Base-by-base conservation (phyloP, 805 yeast genomes). In the Groenewaldozyma salmanticensis region DNA sequence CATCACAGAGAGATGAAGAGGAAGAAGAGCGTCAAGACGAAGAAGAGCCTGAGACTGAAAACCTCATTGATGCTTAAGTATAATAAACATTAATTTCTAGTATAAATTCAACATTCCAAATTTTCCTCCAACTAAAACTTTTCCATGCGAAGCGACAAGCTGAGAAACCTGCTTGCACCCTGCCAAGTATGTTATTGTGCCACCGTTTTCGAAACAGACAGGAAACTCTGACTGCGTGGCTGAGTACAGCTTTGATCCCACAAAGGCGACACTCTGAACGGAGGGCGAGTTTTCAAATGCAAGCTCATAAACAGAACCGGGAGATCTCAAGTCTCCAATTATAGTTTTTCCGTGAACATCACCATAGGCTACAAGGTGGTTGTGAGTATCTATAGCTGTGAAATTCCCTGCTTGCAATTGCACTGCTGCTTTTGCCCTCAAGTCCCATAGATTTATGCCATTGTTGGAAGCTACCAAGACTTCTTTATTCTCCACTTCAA, bases 1-100 rank as follows among this genome's bases (percentile, higher is more conserved):
- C 64, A 38, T 27, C 48, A 21, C 52, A 52, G 49, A 52, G 48
- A 29, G 42, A 49, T 33, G 49, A 49, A 6, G 58, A 71, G 33
- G 74, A 67, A 15, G 70, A 67, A 15, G 79, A 67, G 37, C 72
- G 67, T 18, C 66, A 60, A 9, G 62, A 52, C 27, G 59, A 57
- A 19, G 58, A 57, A 21, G 63, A 65, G 52, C 51, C 50, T 11
- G 60, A 58, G 45, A 57, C 38, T 17, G 55, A 45, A 29, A 48
- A 52, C 34, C 54, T 66, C 50, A 61, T 66, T 42, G 69, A 63
- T 46, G 66, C 68, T 44, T 64, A 42, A 42, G 33, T n/a, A 31
- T 38, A 19, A 31, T 31, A 21, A n/a, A 16, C 31, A 18, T 29
- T 21, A 13, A 20, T 16, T 24, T 13, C 18, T 24, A 37, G 38